Evolutionary conservation across 768 basidiomycete species (phyloP), one percentile per base, ranked within the genome.

Genomic region (Pisolithus tinctorius): DNA sequence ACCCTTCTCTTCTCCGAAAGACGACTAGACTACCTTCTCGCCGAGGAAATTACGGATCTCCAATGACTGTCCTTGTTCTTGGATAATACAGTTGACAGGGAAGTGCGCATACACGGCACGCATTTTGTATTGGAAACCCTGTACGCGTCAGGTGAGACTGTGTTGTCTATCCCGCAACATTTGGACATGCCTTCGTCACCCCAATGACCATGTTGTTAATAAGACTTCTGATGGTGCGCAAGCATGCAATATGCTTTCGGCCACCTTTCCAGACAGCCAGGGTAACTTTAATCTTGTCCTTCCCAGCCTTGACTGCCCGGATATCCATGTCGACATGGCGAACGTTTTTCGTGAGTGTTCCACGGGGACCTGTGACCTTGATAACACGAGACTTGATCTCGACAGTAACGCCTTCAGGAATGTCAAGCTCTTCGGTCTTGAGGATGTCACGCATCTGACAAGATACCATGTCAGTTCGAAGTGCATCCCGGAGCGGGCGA

Each of bases 101-200:
- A 99, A 99, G 78, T 99, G 96, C 62, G 96, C 96, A 67, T 98
- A 99, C 48, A 99, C 96, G 26, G 93, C 81, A 61, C 94, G 91
- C 95, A 99, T 97, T 86, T 98, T 99, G 83, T 99, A 99, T 62
- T 84, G 83, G 84, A 98, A 99, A 56, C 96, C 96, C 94, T 94
- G 60, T 40, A 48, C 43, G 13, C 25, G 10, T 14, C 11, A 42
- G 11, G 36, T 31, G 61, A 34, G 58, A 23, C 10, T 6, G 43
- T 20, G n/a, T 40, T 48, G 42, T 51, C 44, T 52, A 37, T 42
- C 13, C 14, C 10, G 36, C 34, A 16, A 29, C 7, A 11, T 2
- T 4, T 38, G 37, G 0, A 39, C 72, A 52, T 54, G 86, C 93
- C 83, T 94, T 92, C 47, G 93, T 97, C 56, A 99, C 96, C 57